Percentiles rank a stretch among this genome's conserved stretches.
phyloP scores from a whole-genome alignment of 2,329 filamentous ascomycete species.

The Sarocladium kiliense region DNA sequence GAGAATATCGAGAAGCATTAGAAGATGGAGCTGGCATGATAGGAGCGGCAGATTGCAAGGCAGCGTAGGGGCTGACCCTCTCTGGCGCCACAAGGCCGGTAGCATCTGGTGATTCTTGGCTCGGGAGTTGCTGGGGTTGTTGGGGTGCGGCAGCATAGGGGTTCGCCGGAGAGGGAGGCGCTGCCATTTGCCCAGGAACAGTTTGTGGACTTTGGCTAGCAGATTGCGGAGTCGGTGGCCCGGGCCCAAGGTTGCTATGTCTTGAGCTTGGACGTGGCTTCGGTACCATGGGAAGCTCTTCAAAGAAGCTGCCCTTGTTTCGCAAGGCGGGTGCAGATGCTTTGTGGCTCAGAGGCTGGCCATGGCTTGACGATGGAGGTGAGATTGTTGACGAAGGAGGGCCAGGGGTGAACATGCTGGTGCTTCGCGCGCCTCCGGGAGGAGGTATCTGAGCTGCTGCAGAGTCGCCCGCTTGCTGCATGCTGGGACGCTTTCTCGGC shows the following conservation, averaged over 20 bases:
- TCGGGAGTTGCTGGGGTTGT: slow-evolving; percentile 14
- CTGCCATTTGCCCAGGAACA: slow-evolving; percentile 16
- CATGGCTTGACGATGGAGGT: slow-evolving; percentile 27
- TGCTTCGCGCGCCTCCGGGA: slow-evolving; percentile 45
- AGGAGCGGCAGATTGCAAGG: slow-evolving; percentile 31
- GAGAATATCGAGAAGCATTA: slow-evolving; percentile 55
- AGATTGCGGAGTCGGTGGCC: slow-evolving; percentile 21
- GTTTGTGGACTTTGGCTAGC: slow-evolving; percentile 1
- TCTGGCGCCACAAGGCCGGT: slow-evolving; percentile 48
- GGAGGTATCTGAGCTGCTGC: slow-evolving; percentile 42
- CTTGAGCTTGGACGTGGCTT: slow-evolving; percentile 58
- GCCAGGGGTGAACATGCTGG: slow-evolving; percentile 45
- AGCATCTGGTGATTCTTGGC: slow-evolving; percentile 19
- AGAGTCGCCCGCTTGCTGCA: slow-evolving; percentile 42
- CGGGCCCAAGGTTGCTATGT: slow-evolving; percentile 42
- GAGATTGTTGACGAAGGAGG: slow-evolving; percentile 16
- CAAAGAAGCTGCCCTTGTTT: slow-evolving; percentile 62
- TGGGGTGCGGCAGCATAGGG: slow-evolving; percentile 16
- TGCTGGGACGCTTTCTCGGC: slow-evolving; percentile 59
- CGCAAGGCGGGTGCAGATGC: slow-evolving; percentile 28
- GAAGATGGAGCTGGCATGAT: slow-evolving; percentile 27
- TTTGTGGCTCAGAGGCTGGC: slow-evolving; percentile 23
- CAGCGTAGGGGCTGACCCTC: slow-evolving; percentile 48
- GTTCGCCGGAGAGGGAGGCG: slow-evolving; percentile 19
- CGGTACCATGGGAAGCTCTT: slow-evolving; percentile 63